Evolutionary conservation across 2,329 filamentous ascomycete genomes (phyloP).

Genomic region (Microdochium paspali): DNA sequence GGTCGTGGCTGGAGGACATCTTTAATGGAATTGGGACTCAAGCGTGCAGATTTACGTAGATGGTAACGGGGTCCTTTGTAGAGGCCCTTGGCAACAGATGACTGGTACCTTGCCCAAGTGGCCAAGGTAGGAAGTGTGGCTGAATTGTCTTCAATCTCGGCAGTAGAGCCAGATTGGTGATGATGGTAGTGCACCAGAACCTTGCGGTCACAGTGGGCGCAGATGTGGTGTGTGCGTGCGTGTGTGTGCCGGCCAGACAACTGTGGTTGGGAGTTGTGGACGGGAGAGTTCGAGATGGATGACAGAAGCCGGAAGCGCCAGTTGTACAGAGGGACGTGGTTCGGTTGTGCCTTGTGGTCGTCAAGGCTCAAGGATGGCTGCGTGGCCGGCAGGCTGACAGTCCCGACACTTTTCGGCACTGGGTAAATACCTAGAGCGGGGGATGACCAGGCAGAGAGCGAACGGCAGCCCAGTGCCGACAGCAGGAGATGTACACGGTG

Average conservation of each 20-base stretch:
- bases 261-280: neutral
- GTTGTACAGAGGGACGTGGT: neutral
- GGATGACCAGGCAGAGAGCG: neutral
- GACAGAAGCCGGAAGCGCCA: neutral
- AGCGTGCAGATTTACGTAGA: no score
- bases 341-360: neutral
- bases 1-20: slow-evolving; percentile 42
- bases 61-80: no score
- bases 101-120: no score
- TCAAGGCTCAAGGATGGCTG: neutral
- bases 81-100: no score
- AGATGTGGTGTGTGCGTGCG: neutral
- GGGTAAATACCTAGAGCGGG: neutral
- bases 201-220: neutral
- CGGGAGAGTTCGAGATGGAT: neutral
- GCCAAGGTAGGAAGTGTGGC: no score
- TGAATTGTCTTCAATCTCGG: no score
- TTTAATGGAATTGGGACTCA: slow-evolving; percentile 13
- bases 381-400: neutral
- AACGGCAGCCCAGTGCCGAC: neutral
- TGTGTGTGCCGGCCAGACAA: no score
- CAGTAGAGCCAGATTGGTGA: no score
- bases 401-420: neutral
- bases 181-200: neutral
- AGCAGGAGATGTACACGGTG: neutral